Conservation (phyloP, 495 filamentous ascomycete genomes). For the Aspergillus heteromorphus region DNA sequence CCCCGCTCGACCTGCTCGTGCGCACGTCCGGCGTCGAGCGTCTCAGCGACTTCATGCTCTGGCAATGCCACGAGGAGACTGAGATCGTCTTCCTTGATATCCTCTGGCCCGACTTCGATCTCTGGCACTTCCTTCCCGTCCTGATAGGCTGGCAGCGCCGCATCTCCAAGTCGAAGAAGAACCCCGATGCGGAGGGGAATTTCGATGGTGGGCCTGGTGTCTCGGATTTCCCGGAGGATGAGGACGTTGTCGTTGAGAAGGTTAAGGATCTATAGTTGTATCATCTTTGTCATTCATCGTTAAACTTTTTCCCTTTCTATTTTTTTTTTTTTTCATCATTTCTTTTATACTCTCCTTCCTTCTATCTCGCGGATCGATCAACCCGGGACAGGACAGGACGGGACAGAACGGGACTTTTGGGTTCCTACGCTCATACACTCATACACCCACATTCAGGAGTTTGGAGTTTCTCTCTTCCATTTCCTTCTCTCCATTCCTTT, state of each 20-base stretch:
- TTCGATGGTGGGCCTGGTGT: slow-evolving; percentile 34
- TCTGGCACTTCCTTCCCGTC: slow-evolving; percentile 91
- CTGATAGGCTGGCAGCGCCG: slow-evolving; percentile 86
- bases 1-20: slow-evolving; percentile 84
- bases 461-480: background rate
- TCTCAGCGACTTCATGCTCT: slow-evolving; percentile 96
- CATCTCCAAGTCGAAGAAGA: slow-evolving; percentile 41
- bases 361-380: background rate
- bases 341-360: background rate
- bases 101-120: slow-evolving; percentile 93
- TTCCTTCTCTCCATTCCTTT: too few species aligned
- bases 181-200: slow-evolving; percentile 39
- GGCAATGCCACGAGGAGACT: slow-evolving; percentile 91
- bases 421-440: background rate
- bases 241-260: too few species aligned
- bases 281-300: background rate
- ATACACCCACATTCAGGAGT: background rate
- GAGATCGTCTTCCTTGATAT: slow-evolving; percentile 88
- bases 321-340: background rate
- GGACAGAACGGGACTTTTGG: too few species aligned
- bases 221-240: slow-evolving; percentile 20
- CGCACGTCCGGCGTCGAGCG: slow-evolving; percentile 88
- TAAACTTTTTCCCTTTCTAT: background rate
- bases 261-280: slow-evolving; percentile 26
- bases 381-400: too few species aligned